These are phyloP conservation scores for Amanita polypyramis DNA, from an alignment of 768 basidiomycete genomes.

Conservation along the genomic window DNA sequence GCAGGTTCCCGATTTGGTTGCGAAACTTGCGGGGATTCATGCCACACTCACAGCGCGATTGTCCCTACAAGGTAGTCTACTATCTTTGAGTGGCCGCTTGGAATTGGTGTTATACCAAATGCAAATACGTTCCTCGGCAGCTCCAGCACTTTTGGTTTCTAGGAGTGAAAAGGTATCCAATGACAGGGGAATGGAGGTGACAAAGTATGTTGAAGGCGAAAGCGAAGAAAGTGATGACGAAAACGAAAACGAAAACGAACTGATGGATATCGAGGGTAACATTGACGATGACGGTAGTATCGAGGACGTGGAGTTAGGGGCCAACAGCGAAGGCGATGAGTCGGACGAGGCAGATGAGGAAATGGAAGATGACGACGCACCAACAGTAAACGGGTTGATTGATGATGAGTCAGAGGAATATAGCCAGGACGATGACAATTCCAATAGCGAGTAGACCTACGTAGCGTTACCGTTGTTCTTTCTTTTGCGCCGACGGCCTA, in stretches of 20 bases:
- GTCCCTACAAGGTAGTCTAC: conserved; percentile 72
- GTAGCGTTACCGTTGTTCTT: not conserved
- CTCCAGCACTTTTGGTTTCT: conserved; percentile 43
- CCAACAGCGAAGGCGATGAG: conserved; percentile 41
- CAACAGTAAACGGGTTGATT: conserved; percentile 38
- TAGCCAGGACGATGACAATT: conserved; percentile 36
- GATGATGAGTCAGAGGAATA: conserved; percentile 56
- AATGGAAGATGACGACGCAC: conserved; percentile 29
- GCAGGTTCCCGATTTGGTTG: conserved; percentile 89
- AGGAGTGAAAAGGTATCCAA: conserved; percentile 23
- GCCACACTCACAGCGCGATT: conserved; percentile 71
- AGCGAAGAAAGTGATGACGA: conserved; percentile 45
- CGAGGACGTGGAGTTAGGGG: conserved; percentile 70
- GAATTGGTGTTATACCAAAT: conserved; percentile 94
- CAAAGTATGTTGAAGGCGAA: conserved; percentile 72
- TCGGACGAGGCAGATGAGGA: conserved; percentile 35
- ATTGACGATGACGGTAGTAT: conserved; percentile 64
- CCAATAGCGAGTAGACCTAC: conserved; percentile 38
- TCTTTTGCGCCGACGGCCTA: not conserved
- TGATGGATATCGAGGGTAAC: conserved; percentile 50
- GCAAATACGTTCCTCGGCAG: conserved; percentile 72
- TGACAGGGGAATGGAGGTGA: conserved; percentile 25
- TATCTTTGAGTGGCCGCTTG: conserved; percentile 79
- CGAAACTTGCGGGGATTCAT: conserved; percentile 78
- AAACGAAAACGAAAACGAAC: conserved; percentile 42